Conservation (phyloP, 306 rosid genomes). For the Cicer pinnatifidum region DNA sequence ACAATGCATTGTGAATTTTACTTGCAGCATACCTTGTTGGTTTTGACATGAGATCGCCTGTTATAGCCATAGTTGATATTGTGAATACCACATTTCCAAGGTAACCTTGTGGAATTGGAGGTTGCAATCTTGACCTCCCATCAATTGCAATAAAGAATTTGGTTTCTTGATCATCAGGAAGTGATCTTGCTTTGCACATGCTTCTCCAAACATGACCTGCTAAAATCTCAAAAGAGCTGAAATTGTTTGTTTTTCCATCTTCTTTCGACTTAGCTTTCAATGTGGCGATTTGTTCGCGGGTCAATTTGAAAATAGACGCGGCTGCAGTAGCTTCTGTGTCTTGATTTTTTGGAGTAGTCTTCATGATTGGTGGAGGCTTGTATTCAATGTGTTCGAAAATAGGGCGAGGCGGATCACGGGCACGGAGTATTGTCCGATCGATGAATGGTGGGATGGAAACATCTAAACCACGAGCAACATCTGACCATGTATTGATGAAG, state of each 20-base stretch:
- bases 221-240: conserved; percentile 83
- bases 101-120: conserved; percentile 80
- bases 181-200: conserved; percentile 68
- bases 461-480: conserved; percentile 85
- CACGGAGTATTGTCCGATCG: conserved; percentile 70
- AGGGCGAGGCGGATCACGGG: conserved; percentile 76
- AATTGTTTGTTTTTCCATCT: conserved; percentile 61
- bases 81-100: conserved; percentile 90
- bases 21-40: conserved; percentile 87
- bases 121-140: conserved; percentile 80
- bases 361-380: conserved; percentile 75
- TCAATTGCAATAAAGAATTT: conserved; percentile 79
- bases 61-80: conserved; percentile 66
- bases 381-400: conserved; percentile 78
- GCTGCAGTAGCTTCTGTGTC: conserved; percentile 42
- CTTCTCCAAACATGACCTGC: conserved; percentile 84
- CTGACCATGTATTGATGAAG: conserved; percentile 88
- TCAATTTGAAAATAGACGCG: conserved; percentile 68
- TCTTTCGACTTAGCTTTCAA: conserved; percentile 74
- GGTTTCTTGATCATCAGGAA: conserved; percentile 72
- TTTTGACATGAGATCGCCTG: conserved; percentile 69
- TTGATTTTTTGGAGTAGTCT: conserved; percentile 36
- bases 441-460: conserved; percentile 71
- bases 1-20: conserved; percentile 67
- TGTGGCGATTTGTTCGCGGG: conserved; percentile 60